Evolutionary conservation across 495 filamentous ascomycete species (phyloP), one percentile per base, ranked within the genome.

Genomic region (Hypomontagnella monticulosa): DNA sequence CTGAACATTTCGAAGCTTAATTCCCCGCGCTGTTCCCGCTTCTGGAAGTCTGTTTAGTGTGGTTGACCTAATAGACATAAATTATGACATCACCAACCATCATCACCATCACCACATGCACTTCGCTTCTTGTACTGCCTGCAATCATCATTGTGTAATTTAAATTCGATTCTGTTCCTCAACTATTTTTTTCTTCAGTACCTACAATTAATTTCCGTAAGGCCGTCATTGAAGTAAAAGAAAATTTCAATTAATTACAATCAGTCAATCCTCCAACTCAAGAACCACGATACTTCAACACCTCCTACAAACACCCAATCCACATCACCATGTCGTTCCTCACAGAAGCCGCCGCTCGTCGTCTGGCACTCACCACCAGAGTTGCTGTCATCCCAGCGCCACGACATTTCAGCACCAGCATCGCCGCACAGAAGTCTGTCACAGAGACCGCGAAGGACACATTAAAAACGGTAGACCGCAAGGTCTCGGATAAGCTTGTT

Each of bases 401-500:
- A 6, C 60, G 75, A 23, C 69, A 80, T 19, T 84, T 85, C 73
- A 79, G 75, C 36, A 79, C 77, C 27, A 75, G 67, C 57, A 65
- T 75, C 18, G 70, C 67, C 2, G 58, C 72, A 15, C 79, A 71
- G 40, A 85, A 84, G 71, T 67, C 75, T 3, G 74, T 77, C 5
- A 69, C 77, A 49, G 81, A 85, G 37, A 36, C 76, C 5, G 80
- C 80, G 49, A 86, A 83, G 71, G 82, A 85, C 52, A 76, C 75
- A 10, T 70, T 83, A 66, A 67, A 85, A 76, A 58, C 53, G 0
- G 81, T 83, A 14, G 81, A 86, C 69, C 76, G 81, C 41, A 76
- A 77, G 57, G 80, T 86, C 16, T 75, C 76, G 14, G 80, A 85
- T 62, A 86, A 85, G 77, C 51, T 85, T 1, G 82, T 86, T 32